Base-by-base conservation (phyloP, 345 rosid genomes). In the Hibiscus trionum region DNA sequence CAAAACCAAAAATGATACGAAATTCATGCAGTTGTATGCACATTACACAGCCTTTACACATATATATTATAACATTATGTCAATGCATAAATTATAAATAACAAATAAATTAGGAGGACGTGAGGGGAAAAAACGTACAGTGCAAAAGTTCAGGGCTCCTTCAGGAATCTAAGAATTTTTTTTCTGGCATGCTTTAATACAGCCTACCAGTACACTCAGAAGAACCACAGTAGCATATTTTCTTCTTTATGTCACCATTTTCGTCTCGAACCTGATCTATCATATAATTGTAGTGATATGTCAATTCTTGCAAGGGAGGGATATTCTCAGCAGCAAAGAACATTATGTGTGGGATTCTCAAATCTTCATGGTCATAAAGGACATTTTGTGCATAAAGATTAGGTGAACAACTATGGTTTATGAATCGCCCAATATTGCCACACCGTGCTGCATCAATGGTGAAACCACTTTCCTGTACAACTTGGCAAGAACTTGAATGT, bases 361-460 rank as follows among this genome's bases (percentile, higher is more conserved):
- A 80, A 80, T 88, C 96, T 9, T 77, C 88, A 0, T 89, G 96
- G 73, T 92, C 99, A 73, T 82, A 90, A 67, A 95, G 85, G 49
- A 95, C 91, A 66, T 89, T 84, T 63, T 92, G 99, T 2, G 99
- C 98, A 61, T 95, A 92, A 27, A 92, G 83, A 78, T 92, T 95
- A 1, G 97, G 99, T 0, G 97, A 89, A 80, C 97, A 95, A 62
- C 97, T 87, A 65, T 95, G 97, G 82, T 95, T 95, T 62, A 95
- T 81, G 67, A 95, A 90, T 75, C 99, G 89, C 71, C 97, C 97
- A 2, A 92, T 63, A 39, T 89, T 90, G 12, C 96, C 98, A 77
- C 61, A 77, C 39, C 17, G 71, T 12, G 91, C 93, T 7, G 97
- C 99, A 83, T 95, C 99, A 35, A 95, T 89, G n/a, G 97, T 90